Percentiles rank a stretch among this genome's conserved stretches.
Evolutionary conservation across 352 stramenopile genomes (phyloP).

Genomic region (Phytophthora fragariaefolia): DNA sequence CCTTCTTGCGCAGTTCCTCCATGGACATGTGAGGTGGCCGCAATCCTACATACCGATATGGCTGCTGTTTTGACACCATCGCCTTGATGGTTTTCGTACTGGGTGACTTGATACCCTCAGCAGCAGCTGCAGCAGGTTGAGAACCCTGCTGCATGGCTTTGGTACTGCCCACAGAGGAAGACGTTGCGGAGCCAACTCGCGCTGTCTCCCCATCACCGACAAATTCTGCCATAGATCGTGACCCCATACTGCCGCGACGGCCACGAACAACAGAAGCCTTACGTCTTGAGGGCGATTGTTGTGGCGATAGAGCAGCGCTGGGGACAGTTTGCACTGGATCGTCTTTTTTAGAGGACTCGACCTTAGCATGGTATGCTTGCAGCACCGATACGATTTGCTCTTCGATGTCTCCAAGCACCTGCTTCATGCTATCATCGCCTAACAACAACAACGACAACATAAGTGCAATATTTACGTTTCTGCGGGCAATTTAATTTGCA

Average conservation of each 20-base stretch:
- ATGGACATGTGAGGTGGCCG: slow-evolving; percentile 74
- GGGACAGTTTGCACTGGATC: slow-evolving; percentile 10
- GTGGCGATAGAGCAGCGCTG: slow-evolving; percentile 10
- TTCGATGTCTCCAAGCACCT: slow-evolving; percentile 78
- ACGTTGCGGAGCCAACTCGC: slow-evolving; percentile 11
- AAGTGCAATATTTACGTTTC: background rate
- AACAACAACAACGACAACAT: background rate
- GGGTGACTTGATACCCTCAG: slow-evolving; percentile 27
- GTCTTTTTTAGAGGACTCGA: slow-evolving; percentile 50
- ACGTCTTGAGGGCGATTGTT: slow-evolving; percentile 26
- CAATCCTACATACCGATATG: slow-evolving; percentile 73
- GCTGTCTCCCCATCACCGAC: slow-evolving; percentile 10
- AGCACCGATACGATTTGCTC: slow-evolving; percentile 73
- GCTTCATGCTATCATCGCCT: slow-evolving; percentile 71
- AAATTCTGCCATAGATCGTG: slow-evolving; percentile 8
- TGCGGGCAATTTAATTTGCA: background rate
- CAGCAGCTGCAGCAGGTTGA: slow-evolving; percentile 2
- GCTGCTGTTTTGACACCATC: slow-evolving; percentile 68
- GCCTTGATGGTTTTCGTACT: slow-evolving; percentile 44
- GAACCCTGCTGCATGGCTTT: slow-evolving; percentile 18
- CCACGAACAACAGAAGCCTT: slow-evolving; percentile 23
- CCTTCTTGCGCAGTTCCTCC: slow-evolving; percentile 83
- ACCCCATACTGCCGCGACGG: slow-evolving; percentile 18
- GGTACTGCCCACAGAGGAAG: slow-evolving; percentile 1
- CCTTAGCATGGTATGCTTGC: slow-evolving; percentile 73